phyloP scores from a whole-genome alignment of 305 asterid species.

The Andrographis paniculata region DNA sequence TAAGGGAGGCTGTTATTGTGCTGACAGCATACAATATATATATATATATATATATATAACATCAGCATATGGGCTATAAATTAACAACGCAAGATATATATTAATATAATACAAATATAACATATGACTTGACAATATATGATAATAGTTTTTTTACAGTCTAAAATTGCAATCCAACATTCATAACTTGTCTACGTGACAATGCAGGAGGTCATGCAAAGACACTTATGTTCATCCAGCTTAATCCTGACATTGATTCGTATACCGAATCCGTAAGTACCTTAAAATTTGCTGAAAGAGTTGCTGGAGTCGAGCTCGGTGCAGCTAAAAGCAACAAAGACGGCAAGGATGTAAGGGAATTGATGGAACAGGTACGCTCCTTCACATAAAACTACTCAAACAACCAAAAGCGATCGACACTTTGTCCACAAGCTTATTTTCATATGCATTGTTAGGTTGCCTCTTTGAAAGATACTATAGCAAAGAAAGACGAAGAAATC shows the following conservation, averaged over 20 bases:
- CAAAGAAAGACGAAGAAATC: slow-evolving; percentile 63
- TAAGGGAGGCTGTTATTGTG: too few species aligned
- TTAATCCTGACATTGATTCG: slow-evolving; percentile 58
- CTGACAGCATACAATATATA: too few species aligned
- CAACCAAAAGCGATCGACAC: too few species aligned
- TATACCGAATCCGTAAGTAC: slow-evolving; percentile 51
- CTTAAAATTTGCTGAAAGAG: slow-evolving; percentile 79
- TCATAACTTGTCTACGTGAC: neutral
- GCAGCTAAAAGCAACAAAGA: slow-evolving; percentile 80
- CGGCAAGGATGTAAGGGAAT: slow-evolving; percentile 49
- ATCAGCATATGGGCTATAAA: too few species aligned
- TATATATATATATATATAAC: too few species aligned
- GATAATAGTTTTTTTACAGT: too few species aligned
- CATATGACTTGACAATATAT: too few species aligned
- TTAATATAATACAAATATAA: too few species aligned
- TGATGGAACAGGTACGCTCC: slow-evolving; percentile 64
- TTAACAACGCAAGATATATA: too few species aligned
- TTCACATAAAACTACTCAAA: too few species aligned
- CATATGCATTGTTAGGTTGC: slow-evolving; percentile 36
- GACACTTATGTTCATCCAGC: slow-evolving; percentile 86
- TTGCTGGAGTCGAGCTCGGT: slow-evolving; percentile 79
- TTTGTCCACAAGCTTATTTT: too few species aligned
- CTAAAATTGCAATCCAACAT: too few species aligned
- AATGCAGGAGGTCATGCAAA: slow-evolving; percentile 75
- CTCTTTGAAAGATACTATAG: slow-evolving; percentile 56